Base-by-base conservation (phyloP, 495 filamentous ascomycete species). In the Aspergillus indologenus region DNA sequence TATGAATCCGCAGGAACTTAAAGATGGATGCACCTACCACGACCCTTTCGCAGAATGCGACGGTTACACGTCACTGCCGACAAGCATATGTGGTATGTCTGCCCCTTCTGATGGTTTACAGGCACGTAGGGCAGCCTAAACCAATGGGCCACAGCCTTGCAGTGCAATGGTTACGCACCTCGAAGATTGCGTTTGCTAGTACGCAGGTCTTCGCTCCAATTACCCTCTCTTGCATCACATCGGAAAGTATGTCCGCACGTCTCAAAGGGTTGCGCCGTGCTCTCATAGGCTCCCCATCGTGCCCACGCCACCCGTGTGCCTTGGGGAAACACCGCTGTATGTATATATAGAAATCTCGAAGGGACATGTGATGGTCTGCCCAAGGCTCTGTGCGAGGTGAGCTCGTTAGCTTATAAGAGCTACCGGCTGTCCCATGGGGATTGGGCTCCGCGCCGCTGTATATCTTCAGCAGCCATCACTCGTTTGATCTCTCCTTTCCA, bases 401-500 rank as follows among this genome's bases (percentile, higher is more conserved):
- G 24, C 45, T 20, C 55, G 14, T 24, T 5, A 50, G 48, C 26
- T 49, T 57, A 57, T 57, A 57, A 49, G 46, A 57, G 23, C 7
- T n/a, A 19, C 0, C 29, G 11, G 18, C 12, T 47, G 22, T 5
- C 45, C 48, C 54, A 6, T 31, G 19, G 22, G 24, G 48, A 31
- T 29, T 40, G 2, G 34, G 2, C 12, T 40, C 48, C 29, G 48
- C 5, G 14, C 19, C 48, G 23, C 5, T 26, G 2, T 51, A 31
- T 29, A 29, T 51, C 5, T 51, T 29, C 3, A n/a, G 47, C 61
- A 64, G 46, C 57, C 50, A 58, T 59, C 66, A 46, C 43, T 71
- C 67, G 58, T 57, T 65, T 66, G 50, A 15, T 6, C 3, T 19
- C 17, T 5, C 51, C n/a, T 51, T 42, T 58, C 26, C 34, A 69